These are phyloP conservation scores for Colletotrichum noveboracense DNA, from an alignment of 2,329 filamentous ascomycete genomes.

Conservation along the genomic window DNA sequence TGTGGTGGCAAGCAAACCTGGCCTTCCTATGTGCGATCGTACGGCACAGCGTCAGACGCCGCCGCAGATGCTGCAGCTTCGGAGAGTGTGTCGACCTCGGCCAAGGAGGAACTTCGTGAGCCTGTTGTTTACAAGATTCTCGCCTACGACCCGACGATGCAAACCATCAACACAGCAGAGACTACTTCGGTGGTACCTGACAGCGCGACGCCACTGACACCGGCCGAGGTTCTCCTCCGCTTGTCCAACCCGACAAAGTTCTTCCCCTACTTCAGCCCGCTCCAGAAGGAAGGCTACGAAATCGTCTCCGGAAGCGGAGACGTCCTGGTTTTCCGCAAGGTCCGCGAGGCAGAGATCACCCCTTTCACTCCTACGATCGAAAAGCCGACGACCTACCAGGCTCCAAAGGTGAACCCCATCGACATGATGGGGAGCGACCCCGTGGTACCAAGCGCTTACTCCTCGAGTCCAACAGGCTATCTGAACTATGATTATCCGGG, in stretches of 20 bases:
- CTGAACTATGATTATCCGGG: constrained; percentile 61
- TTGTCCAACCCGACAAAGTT: constrained; percentile 70
- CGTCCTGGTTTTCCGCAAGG: constrained; percentile 71
- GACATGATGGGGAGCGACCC: constrained; percentile 54
- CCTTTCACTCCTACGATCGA: constrained; percentile 3
- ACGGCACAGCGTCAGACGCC: constrained; percentile 25
- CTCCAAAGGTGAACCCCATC: constrained; percentile 59
- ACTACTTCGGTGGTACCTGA: constrained; percentile 61
- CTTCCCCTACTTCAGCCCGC: constrained; percentile 63
- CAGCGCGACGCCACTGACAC: constrained; percentile 54
- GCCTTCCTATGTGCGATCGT: constrained; percentile 41
- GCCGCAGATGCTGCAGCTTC: background rate
- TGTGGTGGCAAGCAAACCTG: constrained; percentile 36
- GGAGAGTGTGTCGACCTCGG: background rate
- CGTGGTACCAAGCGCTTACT: constrained; percentile 53
- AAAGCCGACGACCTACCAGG: constrained; percentile 15
- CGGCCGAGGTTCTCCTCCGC: constrained; percentile 64
- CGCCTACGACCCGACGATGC: constrained; percentile 65
- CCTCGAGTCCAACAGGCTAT: constrained; percentile 69
- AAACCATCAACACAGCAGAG: constrained; percentile 63
- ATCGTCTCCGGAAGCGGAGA: constrained; percentile 68
- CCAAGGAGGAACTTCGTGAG: constrained; percentile 15
- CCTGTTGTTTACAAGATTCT: constrained; percentile 65
- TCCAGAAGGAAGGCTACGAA: constrained; percentile 69
- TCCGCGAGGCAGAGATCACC: constrained; percentile 37